phyloP scores from a whole-genome alignment of 257 asterid genomes.

The Verbascum thapsus region DNA sequence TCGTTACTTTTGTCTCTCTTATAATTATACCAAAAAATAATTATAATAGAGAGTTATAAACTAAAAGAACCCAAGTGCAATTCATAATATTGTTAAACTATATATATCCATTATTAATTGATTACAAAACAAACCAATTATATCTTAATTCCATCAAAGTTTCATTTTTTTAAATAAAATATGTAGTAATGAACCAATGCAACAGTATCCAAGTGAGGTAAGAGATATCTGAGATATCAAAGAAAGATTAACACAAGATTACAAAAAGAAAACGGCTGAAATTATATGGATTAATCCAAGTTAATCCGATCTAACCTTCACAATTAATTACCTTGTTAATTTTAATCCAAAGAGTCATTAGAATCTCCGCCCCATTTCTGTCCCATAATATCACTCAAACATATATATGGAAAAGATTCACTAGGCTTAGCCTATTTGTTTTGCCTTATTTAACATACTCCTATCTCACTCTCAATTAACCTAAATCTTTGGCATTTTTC shows the following conservation, averaged over 20 bases:
- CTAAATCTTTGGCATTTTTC: neutral
- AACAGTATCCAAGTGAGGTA: slow-evolving; percentile 9
- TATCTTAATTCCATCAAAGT: no score
- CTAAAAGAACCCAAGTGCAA: no score
- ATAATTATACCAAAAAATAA: no score
- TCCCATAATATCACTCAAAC: slow-evolving; percentile 10
- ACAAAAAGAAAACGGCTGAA: slow-evolving; percentile 1
- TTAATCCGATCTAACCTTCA: neutral
- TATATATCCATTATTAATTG: no score
- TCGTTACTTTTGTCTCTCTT: slow-evolving; percentile 26
- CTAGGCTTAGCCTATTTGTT: neutral
- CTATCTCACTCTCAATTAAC: neutral
- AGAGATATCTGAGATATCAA: slow-evolving; percentile 27
- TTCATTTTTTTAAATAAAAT: no score
- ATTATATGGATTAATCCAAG: neutral
- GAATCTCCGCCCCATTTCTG: slow-evolving; percentile 48
- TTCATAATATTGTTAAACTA: no score
- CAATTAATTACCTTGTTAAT: neutral
- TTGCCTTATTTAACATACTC: neutral
- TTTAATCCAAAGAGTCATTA: slow-evolving; percentile 22
- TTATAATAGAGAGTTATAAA: no score
- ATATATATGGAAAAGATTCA: slow-evolving; percentile 7
- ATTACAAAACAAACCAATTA: no score
- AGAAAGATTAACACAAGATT: neutral
- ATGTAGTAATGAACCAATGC: slow-evolving; percentile 1